Evolutionary conservation across 768 basidiomycete genomes (phyloP), one percentile per base, ranked within the genome.

Genomic region (Psilocybe cyanescens): DNA sequence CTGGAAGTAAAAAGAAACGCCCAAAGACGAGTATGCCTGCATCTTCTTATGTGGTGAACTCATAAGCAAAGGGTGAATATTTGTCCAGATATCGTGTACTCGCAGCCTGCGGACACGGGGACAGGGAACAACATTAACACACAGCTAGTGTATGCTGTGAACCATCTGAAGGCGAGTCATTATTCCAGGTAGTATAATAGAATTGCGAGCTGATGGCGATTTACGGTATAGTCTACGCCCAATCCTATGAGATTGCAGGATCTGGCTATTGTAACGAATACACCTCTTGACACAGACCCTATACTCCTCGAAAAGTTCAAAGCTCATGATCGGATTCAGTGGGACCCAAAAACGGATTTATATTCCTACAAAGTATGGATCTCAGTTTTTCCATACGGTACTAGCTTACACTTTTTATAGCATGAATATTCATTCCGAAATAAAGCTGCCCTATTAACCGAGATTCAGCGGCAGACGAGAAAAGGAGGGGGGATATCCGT

Each of bases 241-340:
- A 88, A 86, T 61, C 95, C 94, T 9, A 93, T 93, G 83, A 88
- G 94, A 3, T 76, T 96, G 50, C 89, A 95, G 73, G 95, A 97
- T 71, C 80, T 97, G 49, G 92, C 94, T 2, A 88, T 95, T 46
- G 80, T 90, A 17, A 92, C 91, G 0, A 86, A 84, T 67, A 89
- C 91, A 1, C 91, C 93, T 8, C 75, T 97, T 2, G 86, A 92
- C 64, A 85, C 86, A 7, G 91, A 96, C 70, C 58, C 66, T 8
- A 76, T 86, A 3, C 81, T 96, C 9, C 80, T 92, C 3, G 90
- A 95, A 71, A 90, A 90, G 68, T 94, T 97, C 78, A 87, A 81
- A 71, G 78, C 83, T 0, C 95, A 97, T 66, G 93, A 95, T 56
- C 83, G 87, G 51, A 87, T 97, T 46, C 74, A 84, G 39, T 89